Conservation (phyloP, 345 rosid genomes). For the Conringia planisiliqua region DNA sequence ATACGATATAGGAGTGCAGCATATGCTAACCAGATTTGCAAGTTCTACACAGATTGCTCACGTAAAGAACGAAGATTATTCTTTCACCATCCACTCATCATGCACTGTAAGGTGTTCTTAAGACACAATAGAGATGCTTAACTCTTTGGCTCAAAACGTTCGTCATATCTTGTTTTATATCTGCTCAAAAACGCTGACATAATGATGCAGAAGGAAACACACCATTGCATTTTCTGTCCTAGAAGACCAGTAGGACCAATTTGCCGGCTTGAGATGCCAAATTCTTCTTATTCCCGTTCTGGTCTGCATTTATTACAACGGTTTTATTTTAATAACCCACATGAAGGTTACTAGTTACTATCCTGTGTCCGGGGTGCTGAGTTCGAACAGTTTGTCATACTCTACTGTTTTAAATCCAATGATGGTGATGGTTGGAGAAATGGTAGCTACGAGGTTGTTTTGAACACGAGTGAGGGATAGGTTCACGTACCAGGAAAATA, state of each 20-base stretch:
- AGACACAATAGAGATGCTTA: constrained; percentile 16
- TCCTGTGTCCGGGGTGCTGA: too few species aligned
- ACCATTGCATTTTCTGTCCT: constrained; percentile 27
- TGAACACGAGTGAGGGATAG: too few species aligned
- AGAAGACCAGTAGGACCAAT: too few species aligned
- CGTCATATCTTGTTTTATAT: constrained; percentile 17
- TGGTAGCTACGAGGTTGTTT: too few species aligned
- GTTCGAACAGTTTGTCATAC: too few species aligned
- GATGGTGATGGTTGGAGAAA: too few species aligned
- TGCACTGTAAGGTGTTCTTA: background rate
- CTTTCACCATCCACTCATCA: constrained; percentile 19
- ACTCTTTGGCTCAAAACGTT: constrained; percentile 10
- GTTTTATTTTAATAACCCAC: too few species aligned
- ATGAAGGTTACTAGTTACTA: too few species aligned
- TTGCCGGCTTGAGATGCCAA: background rate
- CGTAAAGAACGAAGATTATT: constrained; percentile 12
- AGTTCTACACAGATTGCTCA: constrained; percentile 1
- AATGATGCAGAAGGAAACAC: constrained; percentile 25
- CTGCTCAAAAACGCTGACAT: constrained; percentile 2
- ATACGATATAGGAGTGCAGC: constrained; percentile 5
- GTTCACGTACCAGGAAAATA: too few species aligned
- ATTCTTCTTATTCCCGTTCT: too few species aligned
- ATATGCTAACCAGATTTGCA: background rate
- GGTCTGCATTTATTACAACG: too few species aligned
- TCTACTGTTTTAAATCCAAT: too few species aligned